Conservation (phyloP, 108 stramenopile species). For the Skeletonema potamos region DNA sequence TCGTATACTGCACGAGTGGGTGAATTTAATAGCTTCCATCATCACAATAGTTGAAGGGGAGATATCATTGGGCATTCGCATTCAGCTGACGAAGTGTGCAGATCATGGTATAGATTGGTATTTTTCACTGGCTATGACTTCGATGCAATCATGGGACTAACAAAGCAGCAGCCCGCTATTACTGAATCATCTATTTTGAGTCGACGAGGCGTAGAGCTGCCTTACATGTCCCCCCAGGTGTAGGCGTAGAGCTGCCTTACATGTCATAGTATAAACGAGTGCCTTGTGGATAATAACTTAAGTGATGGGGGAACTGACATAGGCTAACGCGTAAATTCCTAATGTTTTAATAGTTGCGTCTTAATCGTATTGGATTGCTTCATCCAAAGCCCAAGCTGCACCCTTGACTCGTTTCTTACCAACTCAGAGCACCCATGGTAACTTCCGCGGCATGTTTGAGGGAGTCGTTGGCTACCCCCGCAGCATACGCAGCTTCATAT, state of each 20-base stretch:
- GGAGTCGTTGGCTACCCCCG: too few relatives aligned
- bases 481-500: too few relatives aligned
- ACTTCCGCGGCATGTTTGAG: too few relatives aligned
- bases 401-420: neutral
- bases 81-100: neutral
- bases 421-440: too few relatives aligned
- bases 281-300: neutral
- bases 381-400: too few relatives aligned
- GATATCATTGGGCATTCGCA: neutral
- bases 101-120: neutral
- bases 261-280: neutral
- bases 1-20: constrained; percentile 32
- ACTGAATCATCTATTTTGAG: neutral
- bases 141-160: neutral
- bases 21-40: neutral
- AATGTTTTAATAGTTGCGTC: neutral
- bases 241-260: neutral
- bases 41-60: neutral
- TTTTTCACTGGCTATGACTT: too few relatives aligned
- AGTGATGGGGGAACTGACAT: neutral
- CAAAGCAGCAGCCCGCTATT: neutral
- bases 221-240: too few relatives aligned
- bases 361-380: neutral
- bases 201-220: neutral
- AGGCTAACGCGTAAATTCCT: neutral